Evolutionary conservation across 805 yeast genomes (phyloP).

Genomic region (Wickerhamiella kurtzmanii): DNA sequence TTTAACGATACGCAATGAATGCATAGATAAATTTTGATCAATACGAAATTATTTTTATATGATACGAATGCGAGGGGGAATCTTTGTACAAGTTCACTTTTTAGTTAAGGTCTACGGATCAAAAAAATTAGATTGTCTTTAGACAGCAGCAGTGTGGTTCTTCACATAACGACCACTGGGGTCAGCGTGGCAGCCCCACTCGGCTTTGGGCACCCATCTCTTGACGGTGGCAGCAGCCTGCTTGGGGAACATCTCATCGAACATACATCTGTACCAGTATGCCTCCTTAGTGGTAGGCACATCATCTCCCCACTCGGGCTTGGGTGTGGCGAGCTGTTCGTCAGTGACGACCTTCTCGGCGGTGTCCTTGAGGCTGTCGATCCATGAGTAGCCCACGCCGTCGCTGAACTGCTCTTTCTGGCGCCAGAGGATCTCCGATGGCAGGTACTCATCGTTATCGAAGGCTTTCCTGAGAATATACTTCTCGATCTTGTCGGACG

Average conservation of each 20-base stretch:
- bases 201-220: slow-evolving; percentile 99
- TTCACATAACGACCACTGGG: slow-evolving; percentile 96
- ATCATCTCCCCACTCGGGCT: slow-evolving; percentile 92
- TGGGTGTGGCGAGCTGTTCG: slow-evolving; percentile 81
- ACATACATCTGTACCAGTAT: slow-evolving; percentile 95
- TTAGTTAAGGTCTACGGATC: background rate
- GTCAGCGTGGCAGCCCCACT: slow-evolving; percentile 99
- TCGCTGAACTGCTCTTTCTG: slow-evolving; percentile 99
- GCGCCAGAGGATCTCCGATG: slow-evolving; percentile 95
- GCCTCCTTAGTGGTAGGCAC: slow-evolving; percentile 97
- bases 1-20: no score
- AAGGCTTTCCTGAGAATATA: slow-evolving; percentile 95
- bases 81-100: background rate
- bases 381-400: slow-evolving; percentile 99
- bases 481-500: slow-evolving; percentile 74
- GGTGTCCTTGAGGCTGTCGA: slow-evolving; percentile 90
- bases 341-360: slow-evolving; percentile 80
- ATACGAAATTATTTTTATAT: no score
- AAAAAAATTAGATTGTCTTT: slow-evolving; percentile 3
- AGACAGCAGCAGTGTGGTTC: slow-evolving; percentile 64
- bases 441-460: slow-evolving; percentile 86
- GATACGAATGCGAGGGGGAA: no score
- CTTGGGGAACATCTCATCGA: slow-evolving; percentile 82
- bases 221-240: slow-evolving; percentile 94
- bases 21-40: background rate